These are phyloP conservation scores for Euptelea pleiosperma DNA, from an alignment of 164 flowering plant species.

Conservation along the genomic window DNA sequence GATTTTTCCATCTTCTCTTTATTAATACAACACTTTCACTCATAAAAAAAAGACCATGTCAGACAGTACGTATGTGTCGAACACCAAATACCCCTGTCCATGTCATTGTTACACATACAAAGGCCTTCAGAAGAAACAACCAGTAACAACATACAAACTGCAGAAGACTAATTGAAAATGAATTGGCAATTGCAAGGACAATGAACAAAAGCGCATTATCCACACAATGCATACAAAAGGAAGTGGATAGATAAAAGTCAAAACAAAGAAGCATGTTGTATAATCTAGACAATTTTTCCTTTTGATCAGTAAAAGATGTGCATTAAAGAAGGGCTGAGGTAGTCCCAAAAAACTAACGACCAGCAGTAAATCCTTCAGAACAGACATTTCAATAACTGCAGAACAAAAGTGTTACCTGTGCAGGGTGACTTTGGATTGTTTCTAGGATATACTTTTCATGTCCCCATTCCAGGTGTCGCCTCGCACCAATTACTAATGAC, in stretches of 20 bases:
- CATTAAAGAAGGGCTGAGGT: no score
- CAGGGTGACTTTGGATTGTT: slow-evolving; percentile 90
- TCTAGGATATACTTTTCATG: slow-evolving; percentile 90
- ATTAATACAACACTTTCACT: no score
- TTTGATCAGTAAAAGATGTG: no score
- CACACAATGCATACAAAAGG: neutral
- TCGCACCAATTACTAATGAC: slow-evolving; percentile 83
- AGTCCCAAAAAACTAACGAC: no score
- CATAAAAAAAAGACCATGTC: no score
- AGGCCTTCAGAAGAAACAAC: no score
- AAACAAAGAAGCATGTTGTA: no score
- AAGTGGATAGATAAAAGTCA: neutral
- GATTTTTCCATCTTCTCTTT: no score
- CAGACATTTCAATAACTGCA: slow-evolving; percentile 5
- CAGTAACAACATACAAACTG: neutral
- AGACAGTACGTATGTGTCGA: no score
- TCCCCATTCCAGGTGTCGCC: slow-evolving; percentile 91
- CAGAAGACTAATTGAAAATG: neutral
- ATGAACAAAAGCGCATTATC: neutral
- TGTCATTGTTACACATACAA: no score
- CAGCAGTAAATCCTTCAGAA: slow-evolving; percentile 7
- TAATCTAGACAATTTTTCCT: no score
- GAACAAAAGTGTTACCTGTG: slow-evolving; percentile 52
- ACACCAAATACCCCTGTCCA: no score
- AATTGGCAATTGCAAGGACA: neutral